Evolutionary conservation across 2,329 filamentous ascomycete species (phyloP).

Genomic region (Rhynchosporium graminicola): DNA sequence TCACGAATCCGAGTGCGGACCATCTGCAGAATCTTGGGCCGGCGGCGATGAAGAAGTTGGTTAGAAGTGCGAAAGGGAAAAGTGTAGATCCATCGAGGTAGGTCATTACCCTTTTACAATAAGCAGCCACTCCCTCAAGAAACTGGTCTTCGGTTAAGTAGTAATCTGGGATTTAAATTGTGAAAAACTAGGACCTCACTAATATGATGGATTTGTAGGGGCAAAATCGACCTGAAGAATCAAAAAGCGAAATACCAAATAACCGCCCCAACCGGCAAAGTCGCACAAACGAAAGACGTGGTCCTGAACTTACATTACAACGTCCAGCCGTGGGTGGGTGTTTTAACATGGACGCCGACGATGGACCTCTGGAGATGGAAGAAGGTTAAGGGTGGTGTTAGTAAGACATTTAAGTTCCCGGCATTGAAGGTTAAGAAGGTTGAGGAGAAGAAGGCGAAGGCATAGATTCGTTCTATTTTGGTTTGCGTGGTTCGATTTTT

Average conservation of each 20-base stretch:
- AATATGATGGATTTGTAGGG: conserved; percentile 47
- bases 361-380: conserved; percentile 63
- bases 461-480: no score
- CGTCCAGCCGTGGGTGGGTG: conserved; percentile 94
- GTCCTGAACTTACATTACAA: conserved; percentile 88
- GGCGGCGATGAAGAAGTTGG: conserved; percentile 61
- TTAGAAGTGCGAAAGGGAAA: conserved; percentile 60
- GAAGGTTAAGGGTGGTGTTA: conserved; percentile 63
- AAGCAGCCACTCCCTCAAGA: no score
- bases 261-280: conserved; percentile 79
- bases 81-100: conserved; percentile 49
- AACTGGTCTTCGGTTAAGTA: no score
- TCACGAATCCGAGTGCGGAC: conserved; percentile 70
- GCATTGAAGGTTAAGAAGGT: conserved; percentile 60
- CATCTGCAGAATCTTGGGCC: conserved; percentile 62
- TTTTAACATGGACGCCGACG: conserved; percentile 74
- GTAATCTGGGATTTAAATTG: no score
- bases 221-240: conserved; percentile 75
- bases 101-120: conserved; percentile 5
- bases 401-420: conserved; percentile 65
- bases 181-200: no score
- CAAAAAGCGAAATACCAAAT: conserved; percentile 97
- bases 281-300: conserved; percentile 74
- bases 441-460: conserved; percentile 16
- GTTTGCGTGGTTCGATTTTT: no score